phyloP scores from a whole-genome alignment of 768 basidiomycete species.

The Russula abietina region DNA sequence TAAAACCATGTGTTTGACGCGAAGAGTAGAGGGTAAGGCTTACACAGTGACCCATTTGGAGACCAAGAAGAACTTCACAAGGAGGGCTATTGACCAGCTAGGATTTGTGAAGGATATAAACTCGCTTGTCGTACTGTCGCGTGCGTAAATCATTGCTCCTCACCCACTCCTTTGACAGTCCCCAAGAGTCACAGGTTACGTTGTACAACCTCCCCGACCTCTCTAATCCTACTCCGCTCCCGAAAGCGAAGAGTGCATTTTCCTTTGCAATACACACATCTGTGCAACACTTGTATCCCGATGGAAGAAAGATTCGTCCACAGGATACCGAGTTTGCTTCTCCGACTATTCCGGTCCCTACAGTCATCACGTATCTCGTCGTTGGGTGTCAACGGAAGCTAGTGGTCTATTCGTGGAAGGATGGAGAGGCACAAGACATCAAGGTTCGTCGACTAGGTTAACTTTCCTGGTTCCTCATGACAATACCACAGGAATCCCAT shows the following conservation, averaged over 20 bases:
- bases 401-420: conserved; percentile 81
- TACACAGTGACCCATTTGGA: conserved; percentile 45
- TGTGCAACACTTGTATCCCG: conserved; percentile 41
- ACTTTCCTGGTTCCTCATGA: conserved; percentile 3
- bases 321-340: conserved; percentile 23
- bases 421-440: conserved; percentile 68
- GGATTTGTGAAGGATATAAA: conserved; percentile 82
- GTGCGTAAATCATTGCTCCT: conserved; percentile 37
- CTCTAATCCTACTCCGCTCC: conserved; percentile 61
- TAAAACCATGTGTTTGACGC: background rate
- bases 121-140: conserved; percentile 77
- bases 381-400: conserved; percentile 83
- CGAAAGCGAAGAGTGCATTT: conserved; percentile 74
- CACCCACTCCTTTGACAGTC: conserved; percentile 2
- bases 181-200: conserved; percentile 62
- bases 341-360: conserved; percentile 47
- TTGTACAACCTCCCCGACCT: conserved; percentile 73
- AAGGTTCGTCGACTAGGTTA: conserved; percentile 44
- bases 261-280: conserved; percentile 72
- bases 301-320: conserved; percentile 26
- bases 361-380: conserved; percentile 66
- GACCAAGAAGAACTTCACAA: conserved; percentile 56
- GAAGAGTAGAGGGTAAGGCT: conserved; percentile 31
- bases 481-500: conserved; percentile 55
- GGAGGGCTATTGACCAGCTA: conserved; percentile 80